Evolutionary conservation across 2,329 filamentous ascomycete species (phyloP).

Genomic region (Colletotrichum cereale): DNA sequence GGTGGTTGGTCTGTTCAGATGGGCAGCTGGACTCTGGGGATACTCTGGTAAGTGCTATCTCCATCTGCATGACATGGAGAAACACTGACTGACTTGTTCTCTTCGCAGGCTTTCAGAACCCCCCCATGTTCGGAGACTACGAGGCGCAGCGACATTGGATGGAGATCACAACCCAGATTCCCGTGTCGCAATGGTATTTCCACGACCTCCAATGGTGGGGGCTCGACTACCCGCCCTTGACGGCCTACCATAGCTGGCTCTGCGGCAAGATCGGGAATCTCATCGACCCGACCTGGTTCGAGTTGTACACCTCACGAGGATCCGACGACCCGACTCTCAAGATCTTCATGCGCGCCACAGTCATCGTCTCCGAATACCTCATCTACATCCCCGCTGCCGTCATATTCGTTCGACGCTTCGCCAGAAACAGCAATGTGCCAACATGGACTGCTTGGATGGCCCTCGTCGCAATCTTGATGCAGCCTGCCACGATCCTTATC

Average conservation of each 20-base stretch:
- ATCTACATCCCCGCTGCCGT: slow-evolving; percentile 88
- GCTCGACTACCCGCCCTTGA: slow-evolving; percentile 95
- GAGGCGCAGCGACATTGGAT: slow-evolving; percentile 99
- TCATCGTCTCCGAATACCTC: slow-evolving; percentile 90
- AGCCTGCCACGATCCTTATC: slow-evolving; percentile 89
- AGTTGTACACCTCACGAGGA: slow-evolving; percentile 84
- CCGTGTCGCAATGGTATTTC: slow-evolving; percentile 96
- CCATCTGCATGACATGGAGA: not conserved
- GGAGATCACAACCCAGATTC: slow-evolving; percentile 92
- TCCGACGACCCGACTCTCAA: slow-evolving; percentile 84
- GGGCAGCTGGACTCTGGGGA: slow-evolving; percentile 92
- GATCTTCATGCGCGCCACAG: slow-evolving; percentile 95
- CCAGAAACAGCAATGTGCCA: slow-evolving; percentile 80
- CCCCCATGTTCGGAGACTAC: slow-evolving; percentile 96
- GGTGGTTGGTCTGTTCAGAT: slow-evolving; percentile 90
- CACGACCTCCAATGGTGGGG: slow-evolving; percentile 98
- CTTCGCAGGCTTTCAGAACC: slow-evolving; percentile 76
- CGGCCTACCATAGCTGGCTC: slow-evolving; percentile 98
- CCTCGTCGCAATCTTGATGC: slow-evolving; percentile 90
- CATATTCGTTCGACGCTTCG: slow-evolving; percentile 86
- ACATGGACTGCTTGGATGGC: slow-evolving; percentile 88
- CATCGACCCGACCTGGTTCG: slow-evolving; percentile 89
- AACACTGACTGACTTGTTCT: slow-evolving; percentile 34
- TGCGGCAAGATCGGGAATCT: slow-evolving; percentile 85
- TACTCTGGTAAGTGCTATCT: slow-evolving; percentile 79